These are phyloP conservation scores for Fomes fomentarius DNA, from an alignment of 1,284 basidiomycete genomes.

Conservation along the genomic window DNA sequence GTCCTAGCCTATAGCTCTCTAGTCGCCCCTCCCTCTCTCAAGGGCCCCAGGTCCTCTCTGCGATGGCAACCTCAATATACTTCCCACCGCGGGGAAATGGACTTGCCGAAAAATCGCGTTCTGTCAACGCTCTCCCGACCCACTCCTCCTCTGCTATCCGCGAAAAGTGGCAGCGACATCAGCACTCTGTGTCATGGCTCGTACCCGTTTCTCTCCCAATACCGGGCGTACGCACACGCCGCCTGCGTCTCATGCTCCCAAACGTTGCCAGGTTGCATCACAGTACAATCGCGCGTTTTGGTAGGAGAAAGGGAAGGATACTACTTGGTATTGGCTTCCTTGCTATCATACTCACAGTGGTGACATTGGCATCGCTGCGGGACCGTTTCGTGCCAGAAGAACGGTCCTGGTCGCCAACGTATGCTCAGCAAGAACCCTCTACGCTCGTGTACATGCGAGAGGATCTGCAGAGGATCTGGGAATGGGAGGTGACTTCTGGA, in stretches of 20 bases:
- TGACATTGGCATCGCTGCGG: conserved; percentile 53
- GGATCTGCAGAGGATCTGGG: conserved; percentile 88
- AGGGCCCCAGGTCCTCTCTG: conserved; percentile 15
- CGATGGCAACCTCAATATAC: conserved; percentile 54
- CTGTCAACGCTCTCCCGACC: conserved; percentile 55
- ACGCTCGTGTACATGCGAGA: conserved; percentile 80
- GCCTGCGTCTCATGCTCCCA: conserved; percentile 39
- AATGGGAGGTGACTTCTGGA: conserved; percentile 90
- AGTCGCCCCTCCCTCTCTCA: conserved; percentile 12
- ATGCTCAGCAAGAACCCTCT: conserved; percentile 54
- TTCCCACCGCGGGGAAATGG: conserved; percentile 49
- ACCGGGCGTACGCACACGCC: conserved; percentile 59
- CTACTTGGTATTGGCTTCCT: conserved; percentile 53
- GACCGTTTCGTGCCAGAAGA: conserved; percentile 60
- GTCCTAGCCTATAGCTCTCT: conserved; percentile 25
- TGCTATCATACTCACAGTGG: conserved; percentile 50
- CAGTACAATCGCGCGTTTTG: conserved; percentile 59
- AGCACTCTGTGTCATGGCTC: conserved; percentile 56
- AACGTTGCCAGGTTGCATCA: conserved; percentile 60
- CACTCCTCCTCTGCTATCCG: conserved; percentile 66
- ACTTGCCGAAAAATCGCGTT: conserved; percentile 47
- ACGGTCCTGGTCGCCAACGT: conserved; percentile 70
- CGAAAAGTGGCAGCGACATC: conserved; percentile 65
- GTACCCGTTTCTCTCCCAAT: conserved; percentile 61
- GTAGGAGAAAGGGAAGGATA: conserved; percentile 56